Conservation (phyloP, 2,329 filamentous ascomycete genomes). For the Parastagonospora nodorum region DNA sequence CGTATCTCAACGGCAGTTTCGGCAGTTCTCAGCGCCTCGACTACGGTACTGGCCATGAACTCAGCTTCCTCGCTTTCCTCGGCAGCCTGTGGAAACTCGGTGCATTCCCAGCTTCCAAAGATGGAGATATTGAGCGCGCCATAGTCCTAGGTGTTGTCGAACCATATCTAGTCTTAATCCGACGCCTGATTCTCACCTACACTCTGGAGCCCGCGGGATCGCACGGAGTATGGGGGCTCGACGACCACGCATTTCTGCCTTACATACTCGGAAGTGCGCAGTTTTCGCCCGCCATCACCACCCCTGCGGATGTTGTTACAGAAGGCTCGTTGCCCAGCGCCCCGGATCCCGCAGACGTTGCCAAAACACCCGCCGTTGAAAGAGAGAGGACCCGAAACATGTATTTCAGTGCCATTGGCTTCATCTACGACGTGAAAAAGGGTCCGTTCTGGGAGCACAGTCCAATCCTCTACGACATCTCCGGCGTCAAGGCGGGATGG, state of each 20-base stretch:
- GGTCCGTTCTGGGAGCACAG: slow-evolving; percentile 96
- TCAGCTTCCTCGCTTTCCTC: slow-evolving; percentile 92
- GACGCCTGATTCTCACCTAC: slow-evolving; percentile 85
- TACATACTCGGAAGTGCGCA: slow-evolving; percentile 97
- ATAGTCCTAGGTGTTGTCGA: slow-evolving; percentile 85
- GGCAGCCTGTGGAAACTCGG: slow-evolving; percentile 90
- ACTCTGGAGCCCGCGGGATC: slow-evolving; percentile 94
- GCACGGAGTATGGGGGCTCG: slow-evolving; percentile 97
- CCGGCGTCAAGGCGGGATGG: slow-evolving; percentile 87
- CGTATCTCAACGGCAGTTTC: slow-evolving; percentile 84
- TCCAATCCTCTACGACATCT: slow-evolving; percentile 92
- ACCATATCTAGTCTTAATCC: slow-evolving; percentile 81
- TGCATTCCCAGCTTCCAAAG: slow-evolving; percentile 66
- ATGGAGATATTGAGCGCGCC: slow-evolving; percentile 69
- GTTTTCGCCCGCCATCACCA: slow-evolving; percentile 72
- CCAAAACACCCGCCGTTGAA: slow-evolving; percentile 48
- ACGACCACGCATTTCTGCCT: slow-evolving; percentile 91
- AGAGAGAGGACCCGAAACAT: slow-evolving; percentile 58
- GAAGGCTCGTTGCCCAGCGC: slow-evolving; percentile 75
- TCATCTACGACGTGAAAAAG: slow-evolving; percentile 96
- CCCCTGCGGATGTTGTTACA: slow-evolving; percentile 63
- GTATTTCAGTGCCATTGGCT: slow-evolving; percentile 95
- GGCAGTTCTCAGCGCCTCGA: slow-evolving; percentile 88
- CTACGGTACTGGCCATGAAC: slow-evolving; percentile 94
- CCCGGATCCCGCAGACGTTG: slow-evolving; percentile 72